Base-by-base conservation (phyloP, 441 rosid species). In the Arabidopsis lyrata region DNA sequence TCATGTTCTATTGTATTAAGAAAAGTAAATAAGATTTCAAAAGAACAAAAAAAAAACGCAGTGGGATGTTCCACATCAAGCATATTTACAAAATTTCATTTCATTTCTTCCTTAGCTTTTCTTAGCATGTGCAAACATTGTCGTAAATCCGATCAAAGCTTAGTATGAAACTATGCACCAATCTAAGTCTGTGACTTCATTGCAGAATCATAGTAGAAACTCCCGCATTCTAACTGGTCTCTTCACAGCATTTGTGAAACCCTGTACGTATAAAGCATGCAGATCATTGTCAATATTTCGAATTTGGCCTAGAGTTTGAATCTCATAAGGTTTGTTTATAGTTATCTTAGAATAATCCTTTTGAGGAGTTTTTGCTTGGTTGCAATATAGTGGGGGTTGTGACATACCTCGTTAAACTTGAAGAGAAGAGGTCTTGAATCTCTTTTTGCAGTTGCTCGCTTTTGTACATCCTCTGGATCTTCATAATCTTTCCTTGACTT, bases 211-310 rank as follows among this genome's bases (percentile, higher is more conserved):
- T 24, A 39, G 56, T 65, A 90, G 80, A 81, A 94, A 94, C 70
- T 92, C 97, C 1, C 84, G 86, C 86, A 94, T 90, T 35, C 88
- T 88, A 44, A 86, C 95, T 0, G 97, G 99, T 80, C 92, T 86
- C 84, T 94, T 94, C 55, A 90, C 89, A 63, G 97, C 97, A 77
- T 94, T 94, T 68, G 99, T 94, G 81, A 83, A 92, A 70, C 97
- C 97, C 95, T 94, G 85, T 50, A 74, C 34, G 36, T 41, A 54
- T 2, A 36, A 41, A 29, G 63, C 35, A 14, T 4, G 45, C 31
- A 14, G 38, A 60, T 78, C 49, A 71, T 53, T 45, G 39, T 9
- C 22, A 63, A 75, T 54, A 31, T 20, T 14, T 52, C 27, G 6
- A 63, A 54, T 55, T 20, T 39, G 39, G 39, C 18, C 31, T 22